Conservation (phyloP, 768 basidiomycete species). For the Suillus discolor region DNA sequence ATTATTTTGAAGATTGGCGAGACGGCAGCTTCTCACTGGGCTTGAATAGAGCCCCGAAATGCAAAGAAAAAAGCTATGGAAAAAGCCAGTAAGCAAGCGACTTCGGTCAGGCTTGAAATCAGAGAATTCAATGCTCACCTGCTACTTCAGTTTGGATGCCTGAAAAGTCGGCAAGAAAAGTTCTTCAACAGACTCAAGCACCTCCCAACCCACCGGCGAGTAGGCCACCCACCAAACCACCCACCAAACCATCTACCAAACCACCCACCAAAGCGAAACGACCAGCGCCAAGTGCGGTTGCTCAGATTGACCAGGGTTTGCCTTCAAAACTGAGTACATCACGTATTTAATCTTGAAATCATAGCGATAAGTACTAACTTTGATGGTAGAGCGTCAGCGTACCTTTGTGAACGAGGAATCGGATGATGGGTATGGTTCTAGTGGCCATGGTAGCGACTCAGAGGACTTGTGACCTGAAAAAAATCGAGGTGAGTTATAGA, state of each 20-base stretch:
- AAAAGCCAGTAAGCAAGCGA: not conserved
- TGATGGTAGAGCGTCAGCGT: not conserved
- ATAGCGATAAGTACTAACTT: not conserved
- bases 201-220: not conserved
- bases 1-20: not conserved
- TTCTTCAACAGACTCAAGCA: not conserved
- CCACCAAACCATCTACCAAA: no score
- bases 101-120: not conserved
- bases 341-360: not conserved
- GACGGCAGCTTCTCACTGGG: not conserved
- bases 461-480: not conserved
- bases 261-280: not conserved
- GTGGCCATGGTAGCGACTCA: not conserved
- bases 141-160: not conserved
- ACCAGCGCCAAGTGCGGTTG: not conserved
- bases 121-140: not conserved
- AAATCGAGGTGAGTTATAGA: not conserved
- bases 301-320: not conserved
- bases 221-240: no score
- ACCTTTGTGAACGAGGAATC: not conserved
- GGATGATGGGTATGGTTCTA: not conserved
- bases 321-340: not conserved
- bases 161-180: not conserved
- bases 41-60: not conserved
- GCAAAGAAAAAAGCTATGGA: not conserved